phyloP scores from a whole-genome alignment of 2,329 filamentous ascomycete species.

The Microdochium nivale region DNA sequence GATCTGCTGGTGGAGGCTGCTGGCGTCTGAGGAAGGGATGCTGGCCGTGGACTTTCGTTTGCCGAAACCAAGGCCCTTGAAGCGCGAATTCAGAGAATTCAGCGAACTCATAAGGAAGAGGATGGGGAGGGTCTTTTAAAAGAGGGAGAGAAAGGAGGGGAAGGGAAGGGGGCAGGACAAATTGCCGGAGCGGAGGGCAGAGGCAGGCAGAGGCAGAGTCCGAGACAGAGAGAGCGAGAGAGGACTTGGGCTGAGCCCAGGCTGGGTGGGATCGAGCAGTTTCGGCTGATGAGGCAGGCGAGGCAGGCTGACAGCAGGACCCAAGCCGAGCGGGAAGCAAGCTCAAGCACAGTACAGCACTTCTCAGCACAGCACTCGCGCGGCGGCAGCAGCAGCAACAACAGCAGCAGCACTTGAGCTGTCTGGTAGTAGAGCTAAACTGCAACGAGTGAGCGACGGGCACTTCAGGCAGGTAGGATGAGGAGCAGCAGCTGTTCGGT shows the following conservation, averaged over 20 bases:
- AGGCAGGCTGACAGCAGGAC: not conserved
- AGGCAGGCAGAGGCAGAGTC: too few species aligned
- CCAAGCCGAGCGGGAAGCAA: not conserved
- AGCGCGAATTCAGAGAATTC: constrained; percentile 73
- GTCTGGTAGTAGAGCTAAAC: too few species aligned
- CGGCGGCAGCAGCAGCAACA: not conserved
- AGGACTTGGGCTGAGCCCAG: not conserved
- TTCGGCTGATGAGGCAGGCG: not conserved
- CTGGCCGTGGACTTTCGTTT: constrained; percentile 66
- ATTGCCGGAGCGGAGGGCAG: not conserved
- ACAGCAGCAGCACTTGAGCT: not conserved
- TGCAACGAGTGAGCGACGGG: too few species aligned
- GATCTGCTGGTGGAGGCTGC: constrained; percentile 14
- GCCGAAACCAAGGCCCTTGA: constrained; percentile 74
- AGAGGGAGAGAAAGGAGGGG: not conserved
- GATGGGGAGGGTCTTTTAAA: not conserved
- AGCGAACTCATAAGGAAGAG: constrained; percentile 19
- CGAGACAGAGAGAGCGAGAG: not conserved
- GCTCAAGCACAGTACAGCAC: not conserved
- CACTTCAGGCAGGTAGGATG: too few species aligned
- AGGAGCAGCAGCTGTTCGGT: not conserved
- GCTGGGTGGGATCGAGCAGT: not conserved
- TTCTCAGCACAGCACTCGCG: too few species aligned
- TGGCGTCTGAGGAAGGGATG: constrained; percentile 40
- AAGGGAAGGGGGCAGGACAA: not conserved